These are phyloP conservation scores for Speleostelium caveatum DNA, from an alignment of 78 protist genomes.

Conservation along the genomic window DNA sequence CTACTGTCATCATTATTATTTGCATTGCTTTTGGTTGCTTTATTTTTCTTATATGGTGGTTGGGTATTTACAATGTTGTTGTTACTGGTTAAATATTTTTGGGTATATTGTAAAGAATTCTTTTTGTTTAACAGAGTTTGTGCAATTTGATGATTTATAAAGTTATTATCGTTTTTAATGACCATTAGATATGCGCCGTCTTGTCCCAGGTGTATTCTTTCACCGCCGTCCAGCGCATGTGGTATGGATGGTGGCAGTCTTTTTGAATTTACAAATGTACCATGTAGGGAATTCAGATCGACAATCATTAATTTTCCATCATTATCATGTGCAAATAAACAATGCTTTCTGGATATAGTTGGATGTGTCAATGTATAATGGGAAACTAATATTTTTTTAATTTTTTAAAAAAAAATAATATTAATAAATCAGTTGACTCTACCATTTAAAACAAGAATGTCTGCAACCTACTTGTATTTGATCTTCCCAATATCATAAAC, in stretches of 20 bases:
- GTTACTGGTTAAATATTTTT: not conserved
- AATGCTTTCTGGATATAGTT: conserved; percentile 67
- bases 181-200: conserved; percentile 34
- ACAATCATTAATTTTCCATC: conserved; percentile 36
- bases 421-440: not conserved
- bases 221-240: conserved; percentile 17
- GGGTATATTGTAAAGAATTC: not conserved
- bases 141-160: not conserved
- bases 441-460: not conserved
- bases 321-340: conserved; percentile 36
- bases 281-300: conserved; percentile 51
- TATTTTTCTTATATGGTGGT: not conserved
- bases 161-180: not conserved
- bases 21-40: not conserved
- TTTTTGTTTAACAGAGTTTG: not conserved
- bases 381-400: conserved; percentile 4
- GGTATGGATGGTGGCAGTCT: conserved; percentile 21
- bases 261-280: conserved; percentile 27
- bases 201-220: conserved; percentile 34
- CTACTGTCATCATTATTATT: not conserved
- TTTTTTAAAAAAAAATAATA: not conserved
- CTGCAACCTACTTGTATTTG: conserved; percentile 36
- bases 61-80: not conserved
- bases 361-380: conserved; percentile 54
- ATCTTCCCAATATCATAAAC: conserved; percentile 31